A percentile compares a stretch with the other conserved stretches of the same genome.
phyloP scores from a whole-genome alignment of 805 yeast genomes.

The Saccharomycopsis sp. region DNA sequence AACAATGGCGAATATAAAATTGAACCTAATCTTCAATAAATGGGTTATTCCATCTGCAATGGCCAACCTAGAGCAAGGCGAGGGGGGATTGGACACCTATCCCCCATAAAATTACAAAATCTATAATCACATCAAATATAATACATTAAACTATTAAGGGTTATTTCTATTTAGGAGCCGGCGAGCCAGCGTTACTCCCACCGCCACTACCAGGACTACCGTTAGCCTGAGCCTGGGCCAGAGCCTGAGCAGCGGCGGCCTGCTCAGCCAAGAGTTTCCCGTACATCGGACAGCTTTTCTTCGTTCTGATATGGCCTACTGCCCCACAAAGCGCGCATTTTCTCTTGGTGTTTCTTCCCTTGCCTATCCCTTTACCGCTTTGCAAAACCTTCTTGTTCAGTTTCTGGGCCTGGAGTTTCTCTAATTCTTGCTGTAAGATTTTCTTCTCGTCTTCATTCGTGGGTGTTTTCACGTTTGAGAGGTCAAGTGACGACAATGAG shows the following conservation, averaged over 20 bases:
- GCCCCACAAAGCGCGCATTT: constrained; percentile 95
- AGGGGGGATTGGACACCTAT: too few species aligned
- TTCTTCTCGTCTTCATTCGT: constrained; percentile 81
- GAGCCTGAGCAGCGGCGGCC: neutral
- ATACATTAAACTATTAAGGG: too few species aligned
- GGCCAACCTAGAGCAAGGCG: too few species aligned
- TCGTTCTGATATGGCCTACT: constrained; percentile 88
- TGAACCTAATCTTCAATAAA: too few species aligned
- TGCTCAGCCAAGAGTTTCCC: constrained; percentile 36
- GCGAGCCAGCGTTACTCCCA: neutral
- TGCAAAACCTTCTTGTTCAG: constrained; percentile 14
- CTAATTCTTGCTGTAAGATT: constrained; percentile 74
- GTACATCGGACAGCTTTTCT: constrained; percentile 81
- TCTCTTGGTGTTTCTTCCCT: constrained; percentile 66
- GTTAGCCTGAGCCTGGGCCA: neutral
- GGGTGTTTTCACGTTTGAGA: constrained; percentile 55
- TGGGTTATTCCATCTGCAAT: too few species aligned
- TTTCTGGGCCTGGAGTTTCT: constrained; percentile 63
- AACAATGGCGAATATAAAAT: too few species aligned
- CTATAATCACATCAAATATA: too few species aligned
- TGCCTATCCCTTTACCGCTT: constrained; percentile 61
- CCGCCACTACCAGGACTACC: constrained; percentile 5
- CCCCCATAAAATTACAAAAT: too few species aligned
- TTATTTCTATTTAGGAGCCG: neutral
- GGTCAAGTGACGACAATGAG: constrained; percentile 26